These are phyloP conservation scores for Microcyclospora pomicola DNA, from an alignment of 2,329 filamentous ascomycete species.

Conservation along the genomic window DNA sequence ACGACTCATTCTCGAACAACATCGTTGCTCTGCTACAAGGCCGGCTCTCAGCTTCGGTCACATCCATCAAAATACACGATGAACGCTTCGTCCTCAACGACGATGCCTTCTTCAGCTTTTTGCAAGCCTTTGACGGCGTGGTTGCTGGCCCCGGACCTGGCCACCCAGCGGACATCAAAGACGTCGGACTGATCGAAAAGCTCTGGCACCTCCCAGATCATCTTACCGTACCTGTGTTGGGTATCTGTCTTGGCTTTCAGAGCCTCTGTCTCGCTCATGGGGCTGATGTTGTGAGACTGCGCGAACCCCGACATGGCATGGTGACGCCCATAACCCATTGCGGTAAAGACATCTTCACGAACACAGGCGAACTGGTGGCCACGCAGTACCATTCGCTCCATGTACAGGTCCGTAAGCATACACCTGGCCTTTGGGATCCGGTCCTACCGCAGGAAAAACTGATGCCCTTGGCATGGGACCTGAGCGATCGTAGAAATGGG, in stretches of 20 bases:
- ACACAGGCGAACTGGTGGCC: conserved; percentile 47
- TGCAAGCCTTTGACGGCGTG: conserved; percentile 60
- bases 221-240: conserved; percentile 60
- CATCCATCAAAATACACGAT: conserved; percentile 54
- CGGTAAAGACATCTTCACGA: conserved; percentile 50
- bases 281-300: conserved; percentile 49
- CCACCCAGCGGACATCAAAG: conserved; percentile 53
- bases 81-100: conserved; percentile 22
- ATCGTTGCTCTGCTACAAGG: conserved; percentile 70
- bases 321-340: conserved; percentile 52
- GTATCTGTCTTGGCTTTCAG: conserved; percentile 83
- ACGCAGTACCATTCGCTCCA: conserved; percentile 63
- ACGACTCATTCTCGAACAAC: conserved; percentile 95
- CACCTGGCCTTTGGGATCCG: conserved; percentile 25
- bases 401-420: conserved; percentile 27
- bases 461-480: conserved; percentile 36
- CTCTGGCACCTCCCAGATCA: conserved; percentile 55
- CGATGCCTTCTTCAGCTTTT: conserved; percentile 30
- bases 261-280: conserved; percentile 59
- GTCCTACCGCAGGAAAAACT: conserved; percentile 24
- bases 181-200: conserved; percentile 68
- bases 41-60: conserved; percentile 44
- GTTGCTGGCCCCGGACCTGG: conserved; percentile 87
- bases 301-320: conserved; percentile 70
- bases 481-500: conserved; percentile 33